A percentile compares a stretch with the other conserved stretches of the same genome.
Evolutionary conservation across 352 stramenopile species (phyloP).

Genomic region (Phytophthora hybrid): DNA sequence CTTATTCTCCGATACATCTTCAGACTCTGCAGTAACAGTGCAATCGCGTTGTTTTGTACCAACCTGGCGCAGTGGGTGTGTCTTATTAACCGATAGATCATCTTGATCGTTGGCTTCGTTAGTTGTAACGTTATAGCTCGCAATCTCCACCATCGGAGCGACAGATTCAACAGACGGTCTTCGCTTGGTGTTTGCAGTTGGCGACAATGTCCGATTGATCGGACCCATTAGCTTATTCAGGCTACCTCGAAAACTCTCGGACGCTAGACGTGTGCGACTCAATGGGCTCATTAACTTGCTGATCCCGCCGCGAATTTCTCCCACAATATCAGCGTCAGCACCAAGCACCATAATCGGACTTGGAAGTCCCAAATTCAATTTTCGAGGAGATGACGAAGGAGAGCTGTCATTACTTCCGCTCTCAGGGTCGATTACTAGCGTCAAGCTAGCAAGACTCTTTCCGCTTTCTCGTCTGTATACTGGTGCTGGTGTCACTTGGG

Average conservation of each 20-base stretch:
- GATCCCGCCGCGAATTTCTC: constrained; percentile 31
- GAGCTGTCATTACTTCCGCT: constrained; percentile 2
- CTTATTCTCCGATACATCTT: constrained; percentile 2
- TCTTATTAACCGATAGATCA: neutral
- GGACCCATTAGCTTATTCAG: constrained; percentile 38
- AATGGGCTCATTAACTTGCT: constrained; percentile 40
- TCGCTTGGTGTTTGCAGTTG: constrained; percentile 14
- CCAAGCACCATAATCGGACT: constrained; percentile 31
- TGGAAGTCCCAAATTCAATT: constrained; percentile 25
- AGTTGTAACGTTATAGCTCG: constrained; percentile 18
- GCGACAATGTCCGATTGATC: constrained; percentile 31
- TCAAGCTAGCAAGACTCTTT: neutral
- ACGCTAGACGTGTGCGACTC: constrained; percentile 17
- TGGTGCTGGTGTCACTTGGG: neutral
- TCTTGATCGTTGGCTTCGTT: neutral
- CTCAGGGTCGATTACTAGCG: neutral
- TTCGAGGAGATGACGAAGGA: constrained; percentile 2
- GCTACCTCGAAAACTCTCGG: constrained; percentile 35
- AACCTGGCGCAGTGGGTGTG: constrained; percentile 9
- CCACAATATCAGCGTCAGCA: constrained; percentile 27
- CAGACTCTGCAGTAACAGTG: neutral
- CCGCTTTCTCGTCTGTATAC: neutral
- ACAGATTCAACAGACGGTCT: constrained; percentile 21
- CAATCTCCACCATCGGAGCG: constrained; percentile 24
- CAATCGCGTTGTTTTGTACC: neutral